Percentiles rank a stretch among this genome's conserved stretches.
phyloP scores from a whole-genome alignment of 345 rosid species.

The Eutrema japonicum region DNA sequence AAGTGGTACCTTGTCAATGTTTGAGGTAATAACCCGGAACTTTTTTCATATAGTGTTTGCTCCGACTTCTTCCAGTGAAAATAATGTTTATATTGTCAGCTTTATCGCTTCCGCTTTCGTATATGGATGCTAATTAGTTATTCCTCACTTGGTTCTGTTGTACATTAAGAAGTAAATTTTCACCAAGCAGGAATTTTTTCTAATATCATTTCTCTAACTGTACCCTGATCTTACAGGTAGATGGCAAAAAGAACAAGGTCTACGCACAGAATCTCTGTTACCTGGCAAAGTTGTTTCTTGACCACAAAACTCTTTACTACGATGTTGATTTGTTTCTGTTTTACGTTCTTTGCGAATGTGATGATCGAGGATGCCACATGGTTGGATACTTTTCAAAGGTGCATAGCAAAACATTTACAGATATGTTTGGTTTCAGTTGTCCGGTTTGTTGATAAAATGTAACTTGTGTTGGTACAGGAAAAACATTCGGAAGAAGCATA shows the following conservation, averaged over 20 bases:
- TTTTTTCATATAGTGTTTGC: neutral
- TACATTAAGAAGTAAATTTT: neutral
- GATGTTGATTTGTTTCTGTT: conserved; percentile 90
- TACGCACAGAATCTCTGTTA: conserved; percentile 87
- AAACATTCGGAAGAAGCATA: conserved; percentile 97
- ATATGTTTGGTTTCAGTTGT: conserved; percentile 18
- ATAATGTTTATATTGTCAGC: conserved; percentile 8
- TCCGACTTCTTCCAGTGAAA: neutral
- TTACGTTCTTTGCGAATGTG: conserved; percentile 56
- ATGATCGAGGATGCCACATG: conserved; percentile 99
- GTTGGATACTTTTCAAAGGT: conserved; percentile 94
- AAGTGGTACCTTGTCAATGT: conserved; percentile 93
- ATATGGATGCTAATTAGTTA: neutral
- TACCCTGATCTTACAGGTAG: conserved; percentile 33
- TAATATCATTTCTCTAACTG: neutral
- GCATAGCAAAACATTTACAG: neutral
- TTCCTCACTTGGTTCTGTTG: neutral
- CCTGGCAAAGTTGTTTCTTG: conserved; percentile 93
- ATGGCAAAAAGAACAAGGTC: conserved; percentile 48
- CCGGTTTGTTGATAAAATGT: neutral
- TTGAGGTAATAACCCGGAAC: conserved; percentile 64
- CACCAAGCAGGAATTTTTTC: conserved; percentile 1
- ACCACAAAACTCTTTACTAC: conserved; percentile 97
- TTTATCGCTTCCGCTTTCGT: neutral
- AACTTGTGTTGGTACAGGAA: conserved; percentile 59